Evolutionary conservation across 163 green algal species (phyloP), one percentile per base, ranked within the genome.

Genomic region (Coccomyxa subellipsoidea): DNA sequence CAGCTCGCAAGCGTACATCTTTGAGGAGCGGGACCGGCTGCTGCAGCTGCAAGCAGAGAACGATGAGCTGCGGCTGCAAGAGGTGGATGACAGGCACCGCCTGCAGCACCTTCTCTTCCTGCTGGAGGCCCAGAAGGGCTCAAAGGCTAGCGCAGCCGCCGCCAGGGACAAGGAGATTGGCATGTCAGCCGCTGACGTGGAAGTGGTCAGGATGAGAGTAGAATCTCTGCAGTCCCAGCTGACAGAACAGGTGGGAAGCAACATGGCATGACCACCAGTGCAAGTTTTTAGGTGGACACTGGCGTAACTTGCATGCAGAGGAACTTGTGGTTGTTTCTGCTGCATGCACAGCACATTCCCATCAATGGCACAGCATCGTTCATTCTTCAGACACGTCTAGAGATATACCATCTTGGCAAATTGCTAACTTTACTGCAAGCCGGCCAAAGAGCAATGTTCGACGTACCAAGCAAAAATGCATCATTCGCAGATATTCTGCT

Each of bases 21-120:
- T 97, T 87, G 93, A 96, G 59, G 94, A 98, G 86, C 85, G 94
- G 9, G 90, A 96, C 85, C 90, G 93, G 4, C 77, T 97, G 54
- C 88, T 97, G 35, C 85, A 86, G 7, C 84, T 96, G 38, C 93
- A 96, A 69, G 89, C 91, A 7, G 93, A 97, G 82, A 97, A 96
- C 81, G 94, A 97, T 80, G 90, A 94, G 53, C 90, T 97, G 18
- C 88, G 88, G 40, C 82, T 95, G 80, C 92, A 95, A 83, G 92
- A 97, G 82, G 84, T 94, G 12, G 89, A 96, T 73, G 92, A 97
- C 81, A 69, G 93, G 21, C 90, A 92, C 75, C 90, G 88, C 31
- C 96, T 98, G 76, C 87, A 96, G 85, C 90, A 96, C 84, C 90
- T 98, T 40, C 89, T 96, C 69, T 83, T 85, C 1, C 77, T 94